Conservation (phyloP, 129 eudicot species). For the Calendula officinalis region DNA sequence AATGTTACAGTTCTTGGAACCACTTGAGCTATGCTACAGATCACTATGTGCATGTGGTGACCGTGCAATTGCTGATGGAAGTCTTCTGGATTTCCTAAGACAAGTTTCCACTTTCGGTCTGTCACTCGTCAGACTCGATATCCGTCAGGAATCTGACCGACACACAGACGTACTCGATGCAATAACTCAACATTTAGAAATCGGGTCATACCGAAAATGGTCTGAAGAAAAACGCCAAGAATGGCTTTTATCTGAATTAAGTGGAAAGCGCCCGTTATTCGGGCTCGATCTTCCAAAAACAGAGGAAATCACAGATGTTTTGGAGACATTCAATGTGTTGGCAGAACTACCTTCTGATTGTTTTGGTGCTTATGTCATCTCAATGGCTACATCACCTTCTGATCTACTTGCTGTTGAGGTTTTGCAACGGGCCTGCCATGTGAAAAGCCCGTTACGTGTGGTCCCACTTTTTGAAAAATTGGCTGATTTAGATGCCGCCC, state of each 20-base stretch:
- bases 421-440: conserved; percentile 92
- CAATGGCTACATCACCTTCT: conserved; percentile 99
- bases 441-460: conserved; percentile 72
- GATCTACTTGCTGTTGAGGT: conserved; percentile 96
- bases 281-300: conserved; percentile 92
- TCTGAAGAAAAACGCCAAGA: conserved; percentile 84
- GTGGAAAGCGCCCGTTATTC: conserved; percentile 86
- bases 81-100: conserved; percentile 90
- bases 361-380: conserved; percentile 97
- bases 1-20: conserved; percentile 78
- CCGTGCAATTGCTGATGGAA: conserved; percentile 88
- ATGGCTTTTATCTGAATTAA: conserved; percentile 89
- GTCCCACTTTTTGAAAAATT: conserved; percentile 97
- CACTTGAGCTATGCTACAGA: conserved; percentile 96
- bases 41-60: conserved; percentile 95
- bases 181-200: conserved; percentile 76
- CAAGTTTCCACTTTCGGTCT: conserved; percentile 97
- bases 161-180: conserved; percentile 98
- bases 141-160: conserved; percentile 93
- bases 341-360: conserved; percentile 95
- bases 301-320: conserved; percentile 87
- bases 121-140: conserved; percentile 90
- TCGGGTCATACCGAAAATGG: conserved; percentile 94
- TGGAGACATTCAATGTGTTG: conserved; percentile 75
- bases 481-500: conserved; percentile 85